Evolutionary conservation across 176 grass and related monocot species (phyloP), one percentile per base, ranked within the genome.

Genomic region (Paspalum vaginatum): DNA sequence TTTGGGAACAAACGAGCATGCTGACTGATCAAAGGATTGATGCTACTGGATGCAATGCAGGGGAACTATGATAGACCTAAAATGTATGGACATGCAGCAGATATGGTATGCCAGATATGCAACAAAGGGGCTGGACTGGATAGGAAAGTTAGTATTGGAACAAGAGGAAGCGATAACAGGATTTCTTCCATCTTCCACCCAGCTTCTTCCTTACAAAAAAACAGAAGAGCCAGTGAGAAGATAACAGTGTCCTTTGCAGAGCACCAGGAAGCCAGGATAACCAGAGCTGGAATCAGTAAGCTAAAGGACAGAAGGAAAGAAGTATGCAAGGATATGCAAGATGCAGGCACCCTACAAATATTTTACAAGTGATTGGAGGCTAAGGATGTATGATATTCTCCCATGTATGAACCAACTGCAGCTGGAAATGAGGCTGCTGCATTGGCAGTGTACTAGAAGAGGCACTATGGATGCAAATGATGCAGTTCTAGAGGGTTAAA

Each of bases 141-240:
- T 38, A n/a, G 10, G 38, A 2, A 77, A 51, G 68, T 84, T 66
- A 80, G 67, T 24, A 66, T 27, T 41, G 52, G 45, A 17, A 85
- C 22, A 78, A 20, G 37, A 80, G 8, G 49, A 68, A 84, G 51
- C 77, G 21, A n/a, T 16, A 75, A 76, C 68, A 32, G 75, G 55
- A 42, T 18, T 43, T 41, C 47, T 79, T 78, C 80, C 72, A 79
- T 55, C 58, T 45, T 64, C 40, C 89, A 77, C 59, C 62, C 74
- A 79, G 78, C 81, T 77, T 79, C 89, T 88, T 95, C 87, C 79
- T 85, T 84, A 60, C 74, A 86, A 95, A 92, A 95, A 81, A 66
- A 41, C 65, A 65, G 93, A 81, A 92, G 87, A 95, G 91, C 81
- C 55, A 58, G 77, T n/a, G 13, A 63, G 65, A 54, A 83, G 51